Conservation (phyloP, 306 rosid genomes). For the Oxytropis ochrocephala region DNA sequence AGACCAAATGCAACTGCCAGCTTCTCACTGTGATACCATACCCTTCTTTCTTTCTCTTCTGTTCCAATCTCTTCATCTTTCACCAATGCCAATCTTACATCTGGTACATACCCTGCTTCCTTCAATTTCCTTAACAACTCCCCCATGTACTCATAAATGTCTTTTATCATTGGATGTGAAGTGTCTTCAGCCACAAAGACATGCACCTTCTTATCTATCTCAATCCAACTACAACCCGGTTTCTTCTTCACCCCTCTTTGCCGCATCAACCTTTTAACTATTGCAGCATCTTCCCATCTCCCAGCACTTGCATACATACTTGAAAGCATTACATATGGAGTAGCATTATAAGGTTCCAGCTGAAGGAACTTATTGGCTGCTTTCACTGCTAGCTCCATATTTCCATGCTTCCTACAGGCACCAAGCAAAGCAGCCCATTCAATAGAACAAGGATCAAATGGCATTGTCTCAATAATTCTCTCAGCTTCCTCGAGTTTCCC, state of each 20-base stretch:
- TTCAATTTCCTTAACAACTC: constrained; percentile 57
- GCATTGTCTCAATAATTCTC: constrained; percentile 69
- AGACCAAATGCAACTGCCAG: constrained; percentile 71
- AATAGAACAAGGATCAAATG: constrained; percentile 54
- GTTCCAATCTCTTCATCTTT: constrained; percentile 43
- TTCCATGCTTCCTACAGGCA: constrained; percentile 77
- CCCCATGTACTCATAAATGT: constrained; percentile 56
- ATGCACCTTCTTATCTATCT: constrained; percentile 51
- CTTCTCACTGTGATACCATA: constrained; percentile 69
- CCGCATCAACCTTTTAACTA: constrained; percentile 52
- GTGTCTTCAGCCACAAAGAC: constrained; percentile 73
- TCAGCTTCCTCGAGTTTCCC: constrained; percentile 64
- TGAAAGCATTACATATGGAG: constrained; percentile 62
- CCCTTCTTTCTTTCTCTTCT: constrained; percentile 62
- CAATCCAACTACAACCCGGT: constrained; percentile 90
- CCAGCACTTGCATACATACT: constrained; percentile 60
- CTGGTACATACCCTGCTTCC: constrained; percentile 60
- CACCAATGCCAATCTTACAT: constrained; percentile 54
- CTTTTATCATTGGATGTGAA: constrained; percentile 66
- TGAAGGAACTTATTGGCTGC: constrained; percentile 55
- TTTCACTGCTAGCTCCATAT: constrained; percentile 67
- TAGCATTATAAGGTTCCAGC: constrained; percentile 61
- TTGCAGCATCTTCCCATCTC: constrained; percentile 66
- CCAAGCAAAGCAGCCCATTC: constrained; percentile 84
- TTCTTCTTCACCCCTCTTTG: constrained; percentile 74